Conservation (phyloP, 2,329 filamentous ascomycete species). For the Colletotrichum graminicola region DNA sequence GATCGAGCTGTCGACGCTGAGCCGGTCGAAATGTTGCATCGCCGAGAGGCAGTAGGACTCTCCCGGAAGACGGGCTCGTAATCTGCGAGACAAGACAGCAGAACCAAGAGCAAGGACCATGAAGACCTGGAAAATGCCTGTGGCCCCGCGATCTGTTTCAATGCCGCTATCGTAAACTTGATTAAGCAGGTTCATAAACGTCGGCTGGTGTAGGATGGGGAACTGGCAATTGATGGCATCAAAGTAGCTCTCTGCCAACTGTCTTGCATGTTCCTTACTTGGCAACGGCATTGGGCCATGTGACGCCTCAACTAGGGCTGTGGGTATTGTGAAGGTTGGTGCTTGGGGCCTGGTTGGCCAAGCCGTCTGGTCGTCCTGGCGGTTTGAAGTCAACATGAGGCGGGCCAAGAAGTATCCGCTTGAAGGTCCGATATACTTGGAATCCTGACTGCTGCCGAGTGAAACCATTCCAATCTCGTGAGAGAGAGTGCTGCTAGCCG, state of each 20-base stretch:
- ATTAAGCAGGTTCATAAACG: constrained; percentile 50
- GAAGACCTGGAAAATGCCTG: constrained; percentile 60
- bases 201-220: constrained; percentile 61
- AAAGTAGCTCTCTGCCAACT: constrained; percentile 62
- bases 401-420: constrained; percentile 67
- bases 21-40: constrained; percentile 58
- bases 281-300: constrained; percentile 51
- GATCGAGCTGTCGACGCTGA: constrained; percentile 62
- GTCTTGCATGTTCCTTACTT: constrained; percentile 51
- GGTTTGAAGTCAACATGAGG: constrained; percentile 57
- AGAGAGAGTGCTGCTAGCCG: constrained; percentile 49
- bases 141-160: constrained; percentile 44
- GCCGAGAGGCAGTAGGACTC: constrained; percentile 64
- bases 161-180: constrained; percentile 50
- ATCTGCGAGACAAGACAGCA: constrained; percentile 57
- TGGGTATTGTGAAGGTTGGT: constrained; percentile 43
- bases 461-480: constrained; percentile 68
- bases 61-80: constrained; percentile 58
- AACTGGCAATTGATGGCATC: constrained; percentile 61
- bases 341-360: constrained; percentile 4
- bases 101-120: constrained; percentile 67
- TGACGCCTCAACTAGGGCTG: constrained; percentile 50
- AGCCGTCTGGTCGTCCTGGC: constrained; percentile 45
- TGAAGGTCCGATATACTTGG: constrained; percentile 67
- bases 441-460: constrained; percentile 59